Percentiles rank a stretch among this genome's conserved stretches.
These are phyloP conservation scores for Podaxis sp. DNA, from an alignment of 768 basidiomycete species.

Conservation along the genomic window DNA sequence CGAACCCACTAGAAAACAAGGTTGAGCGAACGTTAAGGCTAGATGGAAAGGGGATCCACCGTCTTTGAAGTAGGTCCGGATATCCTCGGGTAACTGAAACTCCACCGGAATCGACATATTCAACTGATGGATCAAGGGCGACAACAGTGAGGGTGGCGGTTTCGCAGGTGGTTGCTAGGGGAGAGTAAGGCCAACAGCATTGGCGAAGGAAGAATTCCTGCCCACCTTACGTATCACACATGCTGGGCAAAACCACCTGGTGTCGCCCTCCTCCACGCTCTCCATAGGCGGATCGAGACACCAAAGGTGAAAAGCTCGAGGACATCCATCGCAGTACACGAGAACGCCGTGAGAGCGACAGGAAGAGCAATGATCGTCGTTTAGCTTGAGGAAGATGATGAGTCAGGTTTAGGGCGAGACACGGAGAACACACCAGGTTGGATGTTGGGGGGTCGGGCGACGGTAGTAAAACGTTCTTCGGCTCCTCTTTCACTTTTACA, in stretches of 20 bases:
- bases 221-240: conserved; percentile 66
- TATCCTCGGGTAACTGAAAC: conserved; percentile 83
- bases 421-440: conserved; percentile 33
- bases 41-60: conserved; percentile 44
- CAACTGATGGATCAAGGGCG: conserved; percentile 67
- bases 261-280: conserved; percentile 78
- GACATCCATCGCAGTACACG: conserved; percentile 97
- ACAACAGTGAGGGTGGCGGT: conserved; percentile 62
- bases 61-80: conserved; percentile 80
- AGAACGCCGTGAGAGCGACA: conserved; percentile 80
- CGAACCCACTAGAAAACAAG: conserved; percentile 56
- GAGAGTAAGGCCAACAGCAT: conserved; percentile 15
- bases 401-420: conserved; percentile 10
- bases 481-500: conserved; percentile 50
- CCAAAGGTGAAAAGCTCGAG: conserved; percentile 92
- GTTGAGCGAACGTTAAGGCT: conserved; percentile 14
- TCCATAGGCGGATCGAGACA: conserved; percentile 97
- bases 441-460: conserved; percentile 39
- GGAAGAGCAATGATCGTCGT: conserved; percentile 81
- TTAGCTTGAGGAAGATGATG: conserved; percentile 28
- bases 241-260: conserved; percentile 77
- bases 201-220: conserved; percentile 15
- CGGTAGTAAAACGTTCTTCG: conserved; percentile 33
- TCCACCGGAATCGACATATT: conserved; percentile 70
- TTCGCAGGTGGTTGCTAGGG: conserved; percentile 64